Base-by-base conservation (phyloP, 2,329 filamentous ascomycete genomes). In the Didymella keratinophila region DNA sequence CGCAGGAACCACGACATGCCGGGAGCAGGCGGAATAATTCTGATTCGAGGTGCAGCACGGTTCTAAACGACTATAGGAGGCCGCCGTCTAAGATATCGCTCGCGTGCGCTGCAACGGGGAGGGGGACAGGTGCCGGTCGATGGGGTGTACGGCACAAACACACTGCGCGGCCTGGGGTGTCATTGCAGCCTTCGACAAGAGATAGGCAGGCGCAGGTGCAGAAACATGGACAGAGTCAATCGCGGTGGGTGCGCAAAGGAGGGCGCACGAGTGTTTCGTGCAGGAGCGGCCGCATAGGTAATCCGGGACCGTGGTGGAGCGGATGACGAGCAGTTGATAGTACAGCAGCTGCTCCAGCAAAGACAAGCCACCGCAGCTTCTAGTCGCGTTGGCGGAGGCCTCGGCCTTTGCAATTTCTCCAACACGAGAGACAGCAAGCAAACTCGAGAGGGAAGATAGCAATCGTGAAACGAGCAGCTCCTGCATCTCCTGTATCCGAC, bases 161-260 rank as follows among this genome's bases (percentile, higher is more conserved):
- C 50, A 47, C 39, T 42, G 56, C 12, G 52, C 41, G n/a, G 47
- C 7, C 14, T 41, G 56, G 52, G 47, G n/a, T 64, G 67, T 58
- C 68, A 71, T 71, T 62, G 65, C 67, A 65, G 58, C 58, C 63
- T 60, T 56, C 59, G 59, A 57, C 56, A 82, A 84, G 64, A 48
- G 39, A 39, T n/a, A 23, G 48, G 8, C 56, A 46, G 44, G 84
- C 85, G 66, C 72, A 85, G 43, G 73, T 83, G 8, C 84, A 58
- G 56, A 34, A 9, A 41, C 44, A 54, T 51, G 56, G 41, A 46
- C 56, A 52, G 54, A 42, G 48, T 39, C 56, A 49, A 25, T 44
- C 39, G 46, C 50, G 23, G 50, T 41, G 50, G 52, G 52, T 55
- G 52, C 51, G 46, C 44, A 50, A 36, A 49, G 50, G 55, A 43